Conservation (phyloP, 73 alveolate species). For the Uronychia setigera region DNA sequence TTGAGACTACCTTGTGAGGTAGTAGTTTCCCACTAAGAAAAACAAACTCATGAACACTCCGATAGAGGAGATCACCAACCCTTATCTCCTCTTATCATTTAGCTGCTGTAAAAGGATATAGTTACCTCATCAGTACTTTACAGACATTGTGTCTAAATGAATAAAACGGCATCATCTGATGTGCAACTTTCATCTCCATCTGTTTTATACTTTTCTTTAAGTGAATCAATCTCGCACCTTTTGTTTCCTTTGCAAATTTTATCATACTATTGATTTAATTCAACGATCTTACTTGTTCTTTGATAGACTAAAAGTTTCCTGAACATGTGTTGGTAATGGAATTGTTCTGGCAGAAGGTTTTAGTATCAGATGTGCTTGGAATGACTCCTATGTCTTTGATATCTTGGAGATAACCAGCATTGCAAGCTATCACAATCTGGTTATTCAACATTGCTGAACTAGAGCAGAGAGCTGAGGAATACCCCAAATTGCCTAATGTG, state of each 20-base stretch:
- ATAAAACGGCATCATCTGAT: slow-evolving; percentile 21
- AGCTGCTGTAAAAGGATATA: no score
- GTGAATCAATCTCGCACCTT: not conserved
- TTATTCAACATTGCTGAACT: not conserved
- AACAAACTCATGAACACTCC: not conserved
- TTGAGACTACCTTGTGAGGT: not conserved
- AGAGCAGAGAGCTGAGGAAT: slow-evolving; percentile 37
- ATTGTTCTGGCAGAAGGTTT: slow-evolving; percentile 2
- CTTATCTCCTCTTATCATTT: slow-evolving; percentile 29
- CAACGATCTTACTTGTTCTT: not conserved
- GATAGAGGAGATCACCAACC: not conserved
- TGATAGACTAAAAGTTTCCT: not conserved
- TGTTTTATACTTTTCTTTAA: not conserved
- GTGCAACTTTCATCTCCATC: slow-evolving; percentile 7
- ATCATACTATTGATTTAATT: not conserved
- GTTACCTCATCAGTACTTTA: slow-evolving; percentile 33
- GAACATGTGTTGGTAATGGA: not conserved
- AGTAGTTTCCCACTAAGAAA: slow-evolving; percentile 6
- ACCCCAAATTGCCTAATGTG: slow-evolving; percentile 63
- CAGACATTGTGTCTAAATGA: slow-evolving; percentile 28
- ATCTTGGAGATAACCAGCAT: not conserved
- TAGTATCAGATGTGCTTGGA: not conserved
- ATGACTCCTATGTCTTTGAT: not conserved
- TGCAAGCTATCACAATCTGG: not conserved
- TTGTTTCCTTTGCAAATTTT: not conserved